Conservation (phyloP, 2,329 filamentous ascomycete species). For the Cryphonectria japonica region DNA sequence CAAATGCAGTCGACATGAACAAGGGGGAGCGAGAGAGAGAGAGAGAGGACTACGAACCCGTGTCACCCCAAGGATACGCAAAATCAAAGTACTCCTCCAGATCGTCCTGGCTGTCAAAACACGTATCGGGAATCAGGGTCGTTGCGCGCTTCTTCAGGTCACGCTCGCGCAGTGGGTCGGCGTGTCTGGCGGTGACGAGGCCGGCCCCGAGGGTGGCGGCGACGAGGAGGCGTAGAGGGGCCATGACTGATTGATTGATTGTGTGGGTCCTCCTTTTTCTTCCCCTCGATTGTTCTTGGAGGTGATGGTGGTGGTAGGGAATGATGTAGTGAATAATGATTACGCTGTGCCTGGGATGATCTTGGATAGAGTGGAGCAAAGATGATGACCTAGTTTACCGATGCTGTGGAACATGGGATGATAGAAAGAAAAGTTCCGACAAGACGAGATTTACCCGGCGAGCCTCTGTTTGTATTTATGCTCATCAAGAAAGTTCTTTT, state of each 20-base stretch:
- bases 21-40: background rate
- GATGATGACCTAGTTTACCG: too few relatives aligned
- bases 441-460: background rate
- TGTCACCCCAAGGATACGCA: slow-evolving; percentile 58
- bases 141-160: slow-evolving; percentile 30
- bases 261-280: background rate
- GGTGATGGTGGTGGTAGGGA: background rate
- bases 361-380: background rate
- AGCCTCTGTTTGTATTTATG: background rate
- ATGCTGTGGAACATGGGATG: background rate
- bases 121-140: slow-evolving; percentile 42
- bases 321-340: background rate
- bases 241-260: slow-evolving; percentile 14
- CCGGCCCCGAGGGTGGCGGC: slow-evolving; percentile 17
- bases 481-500: background rate
- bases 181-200: slow-evolving; percentile 17
- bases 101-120: slow-evolving; percentile 39
- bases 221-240: slow-evolving; percentile 15
- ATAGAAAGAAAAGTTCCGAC: background rate
- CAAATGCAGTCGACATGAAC: background rate
- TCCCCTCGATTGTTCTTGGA: background rate
- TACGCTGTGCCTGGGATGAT: background rate
- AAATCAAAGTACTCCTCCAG: slow-evolving; percentile 50
- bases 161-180: slow-evolving; percentile 20
- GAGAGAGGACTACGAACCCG: slow-evolving; percentile 29